phyloP scores from a whole-genome alignment of 2,329 filamentous ascomycete genomes.

The Fusarium haematococcum region DNA sequence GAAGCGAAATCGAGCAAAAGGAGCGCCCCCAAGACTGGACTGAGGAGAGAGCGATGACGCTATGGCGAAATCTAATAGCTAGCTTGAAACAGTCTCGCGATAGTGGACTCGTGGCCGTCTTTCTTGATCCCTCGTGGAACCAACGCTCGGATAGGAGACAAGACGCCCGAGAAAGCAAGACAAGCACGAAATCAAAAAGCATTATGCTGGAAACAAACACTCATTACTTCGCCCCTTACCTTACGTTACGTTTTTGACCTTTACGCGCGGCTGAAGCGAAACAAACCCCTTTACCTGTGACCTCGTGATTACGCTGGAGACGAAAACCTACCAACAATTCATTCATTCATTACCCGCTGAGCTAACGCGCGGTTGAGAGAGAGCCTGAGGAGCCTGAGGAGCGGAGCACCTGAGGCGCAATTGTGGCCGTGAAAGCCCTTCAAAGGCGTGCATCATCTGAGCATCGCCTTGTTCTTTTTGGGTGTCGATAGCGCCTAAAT shows the following conservation, averaged over 20 bases:
- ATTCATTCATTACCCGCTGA: slow-evolving; percentile 3
- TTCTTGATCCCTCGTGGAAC: slow-evolving; percentile 42
- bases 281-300: slow-evolving; percentile 19
- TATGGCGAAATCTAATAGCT: slow-evolving; percentile 53
- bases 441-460: slow-evolving; percentile 2
- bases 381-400: neutral
- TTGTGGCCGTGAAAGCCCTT: neutral
- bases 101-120: slow-evolving; percentile 45
- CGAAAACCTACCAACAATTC: neutral
- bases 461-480: slow-evolving; percentile 6
- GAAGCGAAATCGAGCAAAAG: slow-evolving; percentile 43
- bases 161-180: slow-evolving; percentile 44
- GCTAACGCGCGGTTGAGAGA: slow-evolving; percentile 6
- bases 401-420: slow-evolving; percentile 9
- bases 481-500: slow-evolving; percentile 12
- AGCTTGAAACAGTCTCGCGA: slow-evolving; percentile 50
- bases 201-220: slow-evolving; percentile 43
- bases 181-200: slow-evolving; percentile 49
- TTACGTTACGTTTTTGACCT: slow-evolving; percentile 2
- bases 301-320: slow-evolving; percentile 28
- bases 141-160: slow-evolving; percentile 40
- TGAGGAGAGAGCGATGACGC: slow-evolving; percentile 50
- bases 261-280: slow-evolving; percentile 27
- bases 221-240: slow-evolving; percentile 13
- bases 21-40: slow-evolving; percentile 36